Evolutionary conservation across 1,139 yeast species (phyloP).

Genomic region (Yamadazyma sp.): DNA sequence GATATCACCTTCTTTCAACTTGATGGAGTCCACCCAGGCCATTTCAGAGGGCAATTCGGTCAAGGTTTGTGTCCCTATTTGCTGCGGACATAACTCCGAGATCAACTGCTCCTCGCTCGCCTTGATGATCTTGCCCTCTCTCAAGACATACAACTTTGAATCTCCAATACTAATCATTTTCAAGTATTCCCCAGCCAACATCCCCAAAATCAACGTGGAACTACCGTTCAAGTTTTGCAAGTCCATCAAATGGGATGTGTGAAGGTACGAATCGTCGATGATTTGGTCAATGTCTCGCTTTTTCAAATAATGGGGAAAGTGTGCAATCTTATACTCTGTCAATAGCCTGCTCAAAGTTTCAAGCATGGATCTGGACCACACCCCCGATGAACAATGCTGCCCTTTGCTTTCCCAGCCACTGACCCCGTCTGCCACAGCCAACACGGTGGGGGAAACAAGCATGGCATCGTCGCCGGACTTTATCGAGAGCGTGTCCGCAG

Average conservation of each 20-base stretch:
- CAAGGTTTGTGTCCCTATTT: conserved; percentile 55
- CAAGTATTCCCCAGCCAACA: conserved; percentile 50
- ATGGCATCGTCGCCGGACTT: conserved; percentile 66
- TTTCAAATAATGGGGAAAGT: conserved; percentile 43
- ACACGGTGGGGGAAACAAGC: conserved; percentile 54
- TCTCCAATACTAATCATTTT: conserved; percentile 59
- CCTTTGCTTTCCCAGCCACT: conserved; percentile 57
- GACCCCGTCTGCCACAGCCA: conserved; percentile 64
- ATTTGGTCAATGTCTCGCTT: conserved; percentile 47
- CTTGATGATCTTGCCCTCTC: conserved; percentile 47
- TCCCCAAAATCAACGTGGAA: conserved; percentile 52
- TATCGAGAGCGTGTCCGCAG: conserved; percentile 52
- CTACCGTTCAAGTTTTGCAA: conserved; percentile 51
- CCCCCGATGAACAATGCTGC: conserved; percentile 45
- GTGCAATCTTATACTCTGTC: conserved; percentile 46
- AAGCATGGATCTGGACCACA: conserved; percentile 58
- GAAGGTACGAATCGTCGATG: conserved; percentile 51
- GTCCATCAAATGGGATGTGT: conserved; percentile 56
- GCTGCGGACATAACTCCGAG: conserved; percentile 52
- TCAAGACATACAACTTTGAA: conserved; percentile 48
- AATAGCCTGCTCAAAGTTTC: conserved; percentile 52
- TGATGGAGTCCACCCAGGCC: conserved; percentile 48
- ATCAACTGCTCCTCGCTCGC: conserved; percentile 52
- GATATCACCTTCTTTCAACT: conserved; percentile 42
- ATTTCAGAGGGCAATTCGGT: conserved; percentile 47